Conservation (phyloP, 768 basidiomycete genomes). For the Daedaleopsis nitida region DNA sequence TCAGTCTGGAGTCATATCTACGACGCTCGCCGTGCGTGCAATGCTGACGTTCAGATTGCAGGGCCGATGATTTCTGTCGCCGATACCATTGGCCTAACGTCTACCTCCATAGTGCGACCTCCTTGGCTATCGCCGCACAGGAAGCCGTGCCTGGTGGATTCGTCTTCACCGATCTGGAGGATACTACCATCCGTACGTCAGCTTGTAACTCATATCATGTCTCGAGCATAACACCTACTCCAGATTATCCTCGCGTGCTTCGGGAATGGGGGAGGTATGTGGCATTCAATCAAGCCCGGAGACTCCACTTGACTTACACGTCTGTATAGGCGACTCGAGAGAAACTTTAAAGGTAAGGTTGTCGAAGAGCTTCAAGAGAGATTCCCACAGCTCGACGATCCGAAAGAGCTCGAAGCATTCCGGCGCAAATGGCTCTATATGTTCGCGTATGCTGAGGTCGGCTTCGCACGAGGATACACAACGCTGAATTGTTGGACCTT, state of each 20-base stretch:
- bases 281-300: slow-evolving; percentile 29
- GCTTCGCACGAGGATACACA: slow-evolving; percentile 78
- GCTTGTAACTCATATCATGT: no score
- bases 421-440: slow-evolving; percentile 80
- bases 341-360: slow-evolving; percentile 56
- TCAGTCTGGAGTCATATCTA: neutral
- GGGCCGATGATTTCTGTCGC: slow-evolving; percentile 11
- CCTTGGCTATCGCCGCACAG: neutral
- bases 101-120: slow-evolving; percentile 7
- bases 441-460: slow-evolving; percentile 74
- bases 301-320: slow-evolving; percentile 37
- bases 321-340: slow-evolving; percentile 21
- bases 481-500: slow-evolving; percentile 79
- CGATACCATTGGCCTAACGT: slow-evolving; percentile 8
- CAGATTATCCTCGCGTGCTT: slow-evolving; percentile 26
- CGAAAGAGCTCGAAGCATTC: slow-evolving; percentile 62
- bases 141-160: neutral
- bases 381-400: slow-evolving; percentile 55
- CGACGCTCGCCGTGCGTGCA: neutral
- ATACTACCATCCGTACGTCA: neutral
- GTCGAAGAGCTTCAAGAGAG: slow-evolving; percentile 45
- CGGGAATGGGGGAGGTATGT: slow-evolving; percentile 41
- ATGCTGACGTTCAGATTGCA: neutral
- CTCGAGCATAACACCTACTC: no score
- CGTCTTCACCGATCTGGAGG: neutral